Evolutionary conservation across 306 rosid genomes (phyloP).

Genomic region (Dalbergia oliveri): DNA sequence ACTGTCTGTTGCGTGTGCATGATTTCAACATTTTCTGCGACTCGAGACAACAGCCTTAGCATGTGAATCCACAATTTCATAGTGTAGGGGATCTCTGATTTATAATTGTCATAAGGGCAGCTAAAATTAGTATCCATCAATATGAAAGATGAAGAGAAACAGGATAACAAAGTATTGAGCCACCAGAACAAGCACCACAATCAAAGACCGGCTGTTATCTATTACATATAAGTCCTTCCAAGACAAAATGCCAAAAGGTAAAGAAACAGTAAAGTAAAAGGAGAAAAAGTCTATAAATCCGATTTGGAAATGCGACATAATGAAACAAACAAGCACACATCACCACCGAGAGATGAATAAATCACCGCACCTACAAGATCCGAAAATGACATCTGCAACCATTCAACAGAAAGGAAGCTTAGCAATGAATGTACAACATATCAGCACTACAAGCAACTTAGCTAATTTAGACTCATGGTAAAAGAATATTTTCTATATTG

Average conservation of each 20-base stretch:
- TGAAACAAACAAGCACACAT: slow-evolving; percentile 30
- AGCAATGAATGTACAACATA: slow-evolving; percentile 29
- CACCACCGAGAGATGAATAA: slow-evolving; percentile 27
- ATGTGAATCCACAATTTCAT: not conserved
- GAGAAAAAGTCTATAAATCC: not conserved
- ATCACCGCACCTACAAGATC: slow-evolving; percentile 60
- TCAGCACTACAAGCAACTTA: not conserved
- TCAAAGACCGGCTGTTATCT: slow-evolving; percentile 15
- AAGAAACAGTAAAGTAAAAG: not conserved
- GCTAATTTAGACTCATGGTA: not conserved
- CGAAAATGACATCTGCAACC: slow-evolving; percentile 87
- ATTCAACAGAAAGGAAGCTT: slow-evolving; percentile 47
- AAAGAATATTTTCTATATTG: not conserved
- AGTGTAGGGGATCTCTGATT: not conserved
- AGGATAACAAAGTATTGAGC: not conserved
- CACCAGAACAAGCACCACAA: slow-evolving; percentile 11
- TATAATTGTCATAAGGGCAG: not conserved
- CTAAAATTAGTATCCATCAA: not conserved
- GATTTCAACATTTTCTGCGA: not conserved
- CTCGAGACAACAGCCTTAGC: not conserved
- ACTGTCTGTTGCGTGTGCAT: not conserved
- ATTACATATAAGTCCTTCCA: slow-evolving; percentile 14
- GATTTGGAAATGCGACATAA: not conserved
- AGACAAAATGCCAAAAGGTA: slow-evolving; percentile 11
- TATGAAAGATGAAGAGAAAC: slow-evolving; percentile 9